phyloP scores from a whole-genome alignment of 1,284 basidiomycete genomes.

The Irpex rosettiformis region DNA sequence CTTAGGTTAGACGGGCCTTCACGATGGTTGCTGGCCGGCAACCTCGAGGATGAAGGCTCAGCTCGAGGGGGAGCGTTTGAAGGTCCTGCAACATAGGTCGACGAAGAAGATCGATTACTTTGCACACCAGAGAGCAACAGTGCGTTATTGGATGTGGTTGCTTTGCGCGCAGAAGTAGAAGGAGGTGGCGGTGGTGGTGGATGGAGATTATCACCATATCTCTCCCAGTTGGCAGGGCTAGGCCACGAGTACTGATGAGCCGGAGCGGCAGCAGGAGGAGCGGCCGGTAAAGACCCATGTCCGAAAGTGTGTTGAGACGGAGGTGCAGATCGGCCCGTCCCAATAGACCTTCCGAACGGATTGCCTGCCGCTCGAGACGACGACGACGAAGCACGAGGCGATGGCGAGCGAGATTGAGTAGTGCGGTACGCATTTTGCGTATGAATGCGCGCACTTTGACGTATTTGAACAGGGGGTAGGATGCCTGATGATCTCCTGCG shows the following conservation, averaged over 20 bases:
- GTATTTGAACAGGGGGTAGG: slow-evolving; percentile 2
- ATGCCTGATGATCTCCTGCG: slow-evolving; percentile 7
- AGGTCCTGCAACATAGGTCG: not conserved
- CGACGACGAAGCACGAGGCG: not conserved
- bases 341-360: not conserved
- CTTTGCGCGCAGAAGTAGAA: not conserved
- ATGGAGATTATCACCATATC: not conserved
- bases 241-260: not conserved
- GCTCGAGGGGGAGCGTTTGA: not conserved
- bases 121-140: not conserved
- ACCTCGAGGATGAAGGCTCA: not conserved
- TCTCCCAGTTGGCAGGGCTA: not conserved
- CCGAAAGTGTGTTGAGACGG: not conserved
- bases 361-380: not conserved
- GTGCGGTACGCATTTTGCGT: not conserved
- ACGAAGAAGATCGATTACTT: not conserved
- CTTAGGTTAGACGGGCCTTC: not conserved
- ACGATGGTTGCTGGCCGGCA: not conserved
- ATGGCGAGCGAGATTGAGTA: not conserved
- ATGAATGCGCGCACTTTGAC: not conserved
- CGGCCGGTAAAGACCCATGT: not conserved
- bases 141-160: not conserved
- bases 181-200: not conserved
- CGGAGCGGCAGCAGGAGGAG: not conserved
- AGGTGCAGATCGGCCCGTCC: not conserved